These are phyloP conservation scores for Huntiella bhutanensis DNA, from an alignment of 2,329 filamentous ascomycete species.

Conservation along the genomic window DNA sequence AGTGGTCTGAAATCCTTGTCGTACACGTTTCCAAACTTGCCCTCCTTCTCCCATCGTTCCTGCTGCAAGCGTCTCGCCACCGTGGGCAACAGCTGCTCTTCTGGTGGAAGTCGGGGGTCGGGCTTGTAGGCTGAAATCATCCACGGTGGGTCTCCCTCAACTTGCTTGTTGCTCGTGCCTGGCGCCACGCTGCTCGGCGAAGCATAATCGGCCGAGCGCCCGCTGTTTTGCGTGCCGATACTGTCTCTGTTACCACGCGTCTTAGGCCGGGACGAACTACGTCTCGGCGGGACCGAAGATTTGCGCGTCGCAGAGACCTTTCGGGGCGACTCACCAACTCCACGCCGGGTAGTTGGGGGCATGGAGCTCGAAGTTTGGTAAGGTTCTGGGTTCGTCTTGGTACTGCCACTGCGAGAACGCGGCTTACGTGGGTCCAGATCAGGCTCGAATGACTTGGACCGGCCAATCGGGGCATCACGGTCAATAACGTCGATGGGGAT, in stretches of 20 bases:
- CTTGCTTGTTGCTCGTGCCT: slow-evolving; percentile 34
- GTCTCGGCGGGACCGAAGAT: slow-evolving; percentile 24
- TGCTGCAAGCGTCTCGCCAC: slow-evolving; percentile 81
- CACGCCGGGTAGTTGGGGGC: slow-evolving; percentile 7
- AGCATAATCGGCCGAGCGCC: slow-evolving; percentile 38
- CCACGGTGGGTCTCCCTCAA: slow-evolving; percentile 93
- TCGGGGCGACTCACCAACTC: slow-evolving; percentile 7
- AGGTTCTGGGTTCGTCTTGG: slow-evolving; percentile 24
- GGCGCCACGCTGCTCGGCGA: slow-evolving; percentile 13
- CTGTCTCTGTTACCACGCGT: slow-evolving; percentile 26
- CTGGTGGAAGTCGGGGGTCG: slow-evolving; percentile 79
- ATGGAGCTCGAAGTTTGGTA: slow-evolving; percentile 4
- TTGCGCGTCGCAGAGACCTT: slow-evolving; percentile 22
- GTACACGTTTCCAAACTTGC: slow-evolving; percentile 67
- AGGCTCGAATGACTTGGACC: slow-evolving; percentile 18
- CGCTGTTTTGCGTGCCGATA: slow-evolving; percentile 44
- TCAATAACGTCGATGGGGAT: slow-evolving; percentile 55
- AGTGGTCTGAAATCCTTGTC: slow-evolving; percentile 75
- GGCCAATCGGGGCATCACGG: slow-evolving; percentile 47
- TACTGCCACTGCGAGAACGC: slow-evolving; percentile 52
- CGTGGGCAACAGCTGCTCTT: slow-evolving; percentile 88
- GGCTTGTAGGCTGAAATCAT: slow-evolving; percentile 88
- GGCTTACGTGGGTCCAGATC: slow-evolving; percentile 34
- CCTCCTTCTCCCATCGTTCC: slow-evolving; percentile 87
- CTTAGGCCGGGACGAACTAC: slow-evolving; percentile 16